These are phyloP conservation scores for Termitomyces sp. DNA, from an alignment of 768 basidiomycete species.

Conservation along the genomic window DNA sequence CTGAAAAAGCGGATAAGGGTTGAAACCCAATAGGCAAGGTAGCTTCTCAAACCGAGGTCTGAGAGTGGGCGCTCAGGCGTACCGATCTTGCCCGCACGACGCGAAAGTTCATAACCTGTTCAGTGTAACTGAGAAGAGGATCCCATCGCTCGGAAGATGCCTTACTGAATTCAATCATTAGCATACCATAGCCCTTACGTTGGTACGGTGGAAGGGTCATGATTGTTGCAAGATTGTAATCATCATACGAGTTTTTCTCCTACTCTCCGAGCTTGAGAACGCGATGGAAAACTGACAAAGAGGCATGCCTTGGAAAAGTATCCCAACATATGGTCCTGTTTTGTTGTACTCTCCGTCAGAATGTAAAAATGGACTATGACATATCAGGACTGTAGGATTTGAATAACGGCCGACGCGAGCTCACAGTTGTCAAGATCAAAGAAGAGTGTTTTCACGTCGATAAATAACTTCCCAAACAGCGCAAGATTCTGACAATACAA, in stretches of 20 bases:
- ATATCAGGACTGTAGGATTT: not conserved
- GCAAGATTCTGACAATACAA: slow-evolving; percentile 95
- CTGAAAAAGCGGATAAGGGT: slow-evolving; percentile 81
- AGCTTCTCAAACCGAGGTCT: slow-evolving; percentile 86
- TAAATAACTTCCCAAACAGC: slow-evolving; percentile 97
- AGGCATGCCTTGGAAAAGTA: slow-evolving; percentile 58
- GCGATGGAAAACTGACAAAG: not conserved
- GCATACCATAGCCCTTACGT: slow-evolving; percentile 84
- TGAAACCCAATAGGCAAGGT: slow-evolving; percentile 84
- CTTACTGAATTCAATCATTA: slow-evolving; percentile 98
- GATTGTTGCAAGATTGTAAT: slow-evolving; percentile 97
- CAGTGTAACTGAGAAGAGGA: not conserved
- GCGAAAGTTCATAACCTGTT: slow-evolving; percentile 88
- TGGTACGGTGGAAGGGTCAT: slow-evolving; percentile 94
- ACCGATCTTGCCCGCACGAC: slow-evolving; percentile 71
- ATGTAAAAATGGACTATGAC: slow-evolving; percentile 83
- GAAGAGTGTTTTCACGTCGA: slow-evolving; percentile 94
- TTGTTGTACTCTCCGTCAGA: slow-evolving; percentile 77
- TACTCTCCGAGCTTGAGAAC: slow-evolving; percentile 19
- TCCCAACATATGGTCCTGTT: slow-evolving; percentile 74
- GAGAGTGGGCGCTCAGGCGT: slow-evolving; percentile 95
- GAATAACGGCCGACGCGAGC: slow-evolving; percentile 16
- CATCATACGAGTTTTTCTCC: slow-evolving; percentile 96
- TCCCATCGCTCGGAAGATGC: not conserved
- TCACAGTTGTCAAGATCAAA: slow-evolving; percentile 85